These are phyloP conservation scores for Penicillium dipodomyicola DNA, from an alignment of 495 filamentous ascomycete species.

Conservation along the genomic window DNA sequence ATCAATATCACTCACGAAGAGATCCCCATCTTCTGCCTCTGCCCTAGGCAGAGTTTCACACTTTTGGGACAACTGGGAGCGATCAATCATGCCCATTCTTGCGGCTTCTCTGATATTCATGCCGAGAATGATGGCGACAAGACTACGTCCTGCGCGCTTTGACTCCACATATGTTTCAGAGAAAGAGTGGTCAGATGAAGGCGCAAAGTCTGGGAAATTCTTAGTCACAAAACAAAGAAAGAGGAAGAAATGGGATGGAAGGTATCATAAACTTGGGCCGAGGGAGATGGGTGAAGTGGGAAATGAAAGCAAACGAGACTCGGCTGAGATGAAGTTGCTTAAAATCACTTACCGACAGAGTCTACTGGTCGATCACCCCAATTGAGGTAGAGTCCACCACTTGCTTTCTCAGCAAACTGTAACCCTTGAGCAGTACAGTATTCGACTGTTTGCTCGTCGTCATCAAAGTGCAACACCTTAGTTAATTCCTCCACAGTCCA, in stretches of 20 bases:
- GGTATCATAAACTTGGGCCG: neutral
- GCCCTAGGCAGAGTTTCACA: constrained; percentile 6
- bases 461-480: constrained; percentile 68
- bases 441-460: constrained; percentile 62
- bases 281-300: neutral
- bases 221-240: neutral
- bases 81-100: constrained; percentile 46
- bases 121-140: constrained; percentile 53
- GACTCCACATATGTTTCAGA: constrained; percentile 50
- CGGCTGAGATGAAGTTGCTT: constrained; percentile 5
- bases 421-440: constrained; percentile 72
- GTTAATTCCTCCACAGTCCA: constrained; percentile 69
- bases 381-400: constrained; percentile 52
- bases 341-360: constrained; percentile 39
- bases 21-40: constrained; percentile 32
- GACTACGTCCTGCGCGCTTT: constrained; percentile 49
- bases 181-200: constrained; percentile 50
- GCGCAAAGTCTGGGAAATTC: constrained; percentile 35
- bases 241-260: neutral
- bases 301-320: neutral
- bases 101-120: constrained; percentile 49
- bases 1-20: constrained; percentile 46
- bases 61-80: constrained; percentile 26
- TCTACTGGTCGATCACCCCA: constrained; percentile 46
- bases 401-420: constrained; percentile 51